These are phyloP conservation scores for Talaromyces islandicus DNA, from an alignment of 2,329 filamentous ascomycete genomes.

Conservation along the genomic window DNA sequence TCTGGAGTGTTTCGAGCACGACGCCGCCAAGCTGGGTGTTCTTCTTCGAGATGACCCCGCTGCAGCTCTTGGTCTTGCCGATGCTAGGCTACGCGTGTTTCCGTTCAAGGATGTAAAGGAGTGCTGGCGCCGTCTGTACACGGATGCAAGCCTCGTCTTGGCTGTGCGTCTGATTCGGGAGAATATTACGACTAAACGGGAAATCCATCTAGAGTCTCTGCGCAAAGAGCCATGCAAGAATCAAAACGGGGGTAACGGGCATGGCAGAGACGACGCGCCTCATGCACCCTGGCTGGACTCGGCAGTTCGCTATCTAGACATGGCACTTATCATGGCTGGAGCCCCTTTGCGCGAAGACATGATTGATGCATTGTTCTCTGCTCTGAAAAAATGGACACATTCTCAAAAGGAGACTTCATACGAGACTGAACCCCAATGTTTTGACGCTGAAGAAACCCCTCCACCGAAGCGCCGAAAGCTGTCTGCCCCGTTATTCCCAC, in stretches of 20 bases:
- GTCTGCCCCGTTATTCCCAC: constrained; percentile 27
- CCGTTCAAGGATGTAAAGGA: constrained; percentile 51
- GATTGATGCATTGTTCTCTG: constrained; percentile 32
- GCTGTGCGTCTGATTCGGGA: constrained; percentile 29
- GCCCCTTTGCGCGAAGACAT: constrained; percentile 50
- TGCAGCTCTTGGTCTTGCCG: constrained; percentile 43
- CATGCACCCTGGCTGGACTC: constrained; percentile 45
- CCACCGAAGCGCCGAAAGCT: constrained; percentile 27
- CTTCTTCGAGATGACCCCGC: constrained; percentile 29
- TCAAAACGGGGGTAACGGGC: neutral
- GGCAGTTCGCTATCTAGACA: constrained; percentile 64
- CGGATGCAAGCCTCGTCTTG: constrained; percentile 49
- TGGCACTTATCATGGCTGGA: constrained; percentile 69
- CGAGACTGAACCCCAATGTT: neutral
- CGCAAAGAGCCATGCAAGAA: constrained; percentile 8
- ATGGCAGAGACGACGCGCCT: constrained; percentile 10
- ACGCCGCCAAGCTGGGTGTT: constrained; percentile 15
- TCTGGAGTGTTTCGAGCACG: constrained; percentile 25
- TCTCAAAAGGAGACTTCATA: neutral
- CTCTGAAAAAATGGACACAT: constrained; percentile 21
- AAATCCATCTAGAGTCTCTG: neutral
- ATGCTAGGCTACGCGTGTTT: constrained; percentile 49
- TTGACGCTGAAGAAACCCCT: constrained; percentile 1
- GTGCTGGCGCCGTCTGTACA: constrained; percentile 54
- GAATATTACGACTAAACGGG: constrained; percentile 12